Evolutionary conservation across 768 basidiomycete species (phyloP).

Genomic region (Hydnomerulius pinastri): DNA sequence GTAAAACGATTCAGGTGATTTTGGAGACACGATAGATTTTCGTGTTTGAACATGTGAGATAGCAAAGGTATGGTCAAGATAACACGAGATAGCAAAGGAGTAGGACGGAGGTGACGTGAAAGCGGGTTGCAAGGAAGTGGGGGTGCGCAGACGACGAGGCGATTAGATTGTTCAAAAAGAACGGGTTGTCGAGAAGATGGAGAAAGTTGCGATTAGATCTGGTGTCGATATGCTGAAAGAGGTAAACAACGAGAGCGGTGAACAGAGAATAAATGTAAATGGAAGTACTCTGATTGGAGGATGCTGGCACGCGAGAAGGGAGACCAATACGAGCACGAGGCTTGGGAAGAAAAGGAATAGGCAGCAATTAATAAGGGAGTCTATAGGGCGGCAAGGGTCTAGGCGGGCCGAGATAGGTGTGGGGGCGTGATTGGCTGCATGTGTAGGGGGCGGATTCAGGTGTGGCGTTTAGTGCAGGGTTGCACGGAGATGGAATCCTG

Average conservation of each 20-base stretch:
- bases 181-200: background rate
- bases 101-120: no score
- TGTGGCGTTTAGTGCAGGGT: conserved; percentile 27
- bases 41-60: no score
- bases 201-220: background rate
- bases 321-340: background rate
- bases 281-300: background rate
- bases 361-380: background rate
- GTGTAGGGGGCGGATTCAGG: conserved; percentile 15
- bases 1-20: background rate
- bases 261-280: background rate
- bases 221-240: background rate
- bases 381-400: background rate
- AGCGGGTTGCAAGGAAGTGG: background rate
- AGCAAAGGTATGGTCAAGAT: background rate
- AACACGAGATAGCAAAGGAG: no score
- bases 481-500: conserved; percentile 19
- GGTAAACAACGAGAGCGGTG: background rate
- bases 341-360: background rate
- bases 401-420: conserved; percentile 15
- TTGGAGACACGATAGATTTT: background rate
- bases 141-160: background rate
- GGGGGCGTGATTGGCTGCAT: conserved; percentile 2
- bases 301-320: background rate
- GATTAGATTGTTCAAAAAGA: conserved; percentile 8